Base-by-base conservation (phyloP, 1,284 basidiomycete genomes). In the Sporisorium exsertum region DNA sequence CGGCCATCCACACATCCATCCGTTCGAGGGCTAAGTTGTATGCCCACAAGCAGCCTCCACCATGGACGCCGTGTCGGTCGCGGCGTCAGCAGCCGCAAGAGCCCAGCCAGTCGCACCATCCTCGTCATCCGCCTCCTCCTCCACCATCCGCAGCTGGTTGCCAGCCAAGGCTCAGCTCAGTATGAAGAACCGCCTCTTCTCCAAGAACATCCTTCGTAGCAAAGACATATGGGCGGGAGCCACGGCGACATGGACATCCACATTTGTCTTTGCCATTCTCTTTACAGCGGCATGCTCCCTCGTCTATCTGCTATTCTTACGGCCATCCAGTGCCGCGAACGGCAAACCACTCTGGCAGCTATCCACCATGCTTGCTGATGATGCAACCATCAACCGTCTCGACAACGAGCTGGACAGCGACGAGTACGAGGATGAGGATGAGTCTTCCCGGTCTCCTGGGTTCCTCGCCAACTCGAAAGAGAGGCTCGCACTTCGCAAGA, bases 401-500 rank as follows among this genome's bases (percentile, higher is more conserved):
- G 63, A 70, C 26, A 40, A 54, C 15, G 63, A 72, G 42, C 72
- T 67, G 22, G 72, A 67, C 45, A 68, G 64, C 50, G 79, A 79
- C 54, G 68, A 73, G 27, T 72, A 73, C 53, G 66, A 74, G 32
- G 65, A 71, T 22, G 78, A 81, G 27, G 56, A 73, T 12, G 64
- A 77, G 15, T 58, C 59, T 8, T 27, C 43, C 20, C 58, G 51
- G 5, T 42, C 52, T 0, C 27, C 32, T n/a, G 58, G 67, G 20
- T 75, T 64, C 47, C 37, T 79, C 1, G 71, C 68, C 29, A 66
- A 53, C 5, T 71, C 66, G 0, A 62, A 66, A 29, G 74, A 79
- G 49, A 63, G 74, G 3, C 52, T 62, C 15, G 66, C 56, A 13
- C 46, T 49, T 6, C 62, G 70, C 16, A 47, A 49, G 6, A 51